A percentile compares a stretch with the other conserved stretches of the same genome.
phyloP scores from a whole-genome alignment of 1,284 basidiomycete genomes.

The Ustilago nuda region DNA sequence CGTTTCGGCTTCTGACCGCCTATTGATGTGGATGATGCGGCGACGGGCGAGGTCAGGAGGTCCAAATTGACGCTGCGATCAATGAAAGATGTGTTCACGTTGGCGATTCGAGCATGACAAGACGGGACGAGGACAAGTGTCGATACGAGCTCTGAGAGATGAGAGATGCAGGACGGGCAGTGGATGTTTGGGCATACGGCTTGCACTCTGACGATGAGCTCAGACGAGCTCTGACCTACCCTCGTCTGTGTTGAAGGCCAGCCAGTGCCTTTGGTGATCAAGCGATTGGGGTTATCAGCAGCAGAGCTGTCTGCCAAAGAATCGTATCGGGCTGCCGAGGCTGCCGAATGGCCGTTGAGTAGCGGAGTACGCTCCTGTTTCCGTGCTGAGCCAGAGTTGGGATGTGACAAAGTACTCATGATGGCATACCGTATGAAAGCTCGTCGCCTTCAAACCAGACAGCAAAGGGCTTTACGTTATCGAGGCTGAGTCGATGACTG shows the following conservation, averaged over 20 bases:
- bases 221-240: constrained; percentile 14
- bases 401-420: not conserved
- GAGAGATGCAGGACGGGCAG: constrained; percentile 71
- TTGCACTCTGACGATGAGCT: constrained; percentile 24
- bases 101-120: constrained; percentile 19
- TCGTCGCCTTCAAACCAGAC: not conserved
- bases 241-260: not conserved
- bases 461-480: not conserved
- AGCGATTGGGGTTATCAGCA: not conserved
- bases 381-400: not conserved
- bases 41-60: constrained; percentile 26
- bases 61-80: constrained; percentile 67
- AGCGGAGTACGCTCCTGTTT: constrained; percentile 16
- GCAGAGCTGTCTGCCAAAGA: not conserved
- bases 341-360: not conserved
- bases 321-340: constrained; percentile 8
- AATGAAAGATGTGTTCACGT: constrained; percentile 68
- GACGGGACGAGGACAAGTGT: constrained; percentile 24
- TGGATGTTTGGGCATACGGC: constrained; percentile 59
- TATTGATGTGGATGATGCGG: not conserved
- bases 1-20: constrained; percentile 23
- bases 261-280: constrained; percentile 8
- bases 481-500: not conserved
- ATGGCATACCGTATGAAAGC: no score
- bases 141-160: constrained; percentile 66